Conservation (phyloP, 2,329 filamentous ascomycete genomes). For the Pseudogymnoascus sp. region DNA sequence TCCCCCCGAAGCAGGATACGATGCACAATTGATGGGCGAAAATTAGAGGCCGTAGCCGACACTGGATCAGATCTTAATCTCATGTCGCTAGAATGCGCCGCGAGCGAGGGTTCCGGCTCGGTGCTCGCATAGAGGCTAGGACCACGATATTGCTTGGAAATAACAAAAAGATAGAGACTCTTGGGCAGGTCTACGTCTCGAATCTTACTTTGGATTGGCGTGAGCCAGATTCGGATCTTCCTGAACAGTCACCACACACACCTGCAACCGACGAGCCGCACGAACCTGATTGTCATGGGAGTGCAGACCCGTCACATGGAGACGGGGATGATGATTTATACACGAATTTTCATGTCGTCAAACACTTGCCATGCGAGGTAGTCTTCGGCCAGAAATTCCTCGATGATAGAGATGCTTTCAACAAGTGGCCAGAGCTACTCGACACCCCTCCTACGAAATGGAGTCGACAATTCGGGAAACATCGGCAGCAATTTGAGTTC, state of each 20-base stretch:
- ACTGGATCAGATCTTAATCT: constrained; percentile 7
- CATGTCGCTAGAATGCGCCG: constrained; percentile 4
- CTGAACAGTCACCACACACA: background rate
- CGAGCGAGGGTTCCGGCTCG: constrained; percentile 10
- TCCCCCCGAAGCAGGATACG: background rate
- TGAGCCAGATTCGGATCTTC: background rate
- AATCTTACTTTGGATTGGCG: background rate
- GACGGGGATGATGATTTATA: background rate
- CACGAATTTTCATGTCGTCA: background rate
- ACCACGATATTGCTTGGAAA: background rate
- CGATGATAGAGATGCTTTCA: background rate
- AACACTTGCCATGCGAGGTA: background rate
- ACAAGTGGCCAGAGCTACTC: background rate
- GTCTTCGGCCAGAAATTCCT: background rate
- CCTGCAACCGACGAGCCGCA: background rate
- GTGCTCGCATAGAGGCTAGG: background rate
- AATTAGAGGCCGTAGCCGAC: background rate
- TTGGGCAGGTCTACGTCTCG: constrained; percentile 10
- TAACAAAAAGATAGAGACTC: background rate
- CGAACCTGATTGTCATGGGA: background rate
- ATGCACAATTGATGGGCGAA: background rate
- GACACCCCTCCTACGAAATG: background rate
- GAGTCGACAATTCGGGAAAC: background rate
- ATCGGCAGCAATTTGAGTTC: background rate
- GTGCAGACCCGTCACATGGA: background rate